A percentile compares a stretch with the other conserved stretches of the same genome.
Conservation (phyloP, 306 rosid genomes). For the Mimosa bimucronata region DNA sequence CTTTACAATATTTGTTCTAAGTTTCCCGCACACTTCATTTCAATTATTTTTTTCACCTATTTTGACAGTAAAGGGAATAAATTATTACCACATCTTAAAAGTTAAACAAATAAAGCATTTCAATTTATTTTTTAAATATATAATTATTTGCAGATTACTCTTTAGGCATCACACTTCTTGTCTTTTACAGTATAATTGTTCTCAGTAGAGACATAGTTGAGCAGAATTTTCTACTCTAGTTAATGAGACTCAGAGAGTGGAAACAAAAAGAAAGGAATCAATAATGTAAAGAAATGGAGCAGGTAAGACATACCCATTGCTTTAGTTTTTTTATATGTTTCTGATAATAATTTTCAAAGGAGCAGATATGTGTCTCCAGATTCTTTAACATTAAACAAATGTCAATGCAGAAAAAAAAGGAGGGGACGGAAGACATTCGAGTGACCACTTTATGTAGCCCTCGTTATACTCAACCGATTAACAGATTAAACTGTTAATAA, state of each 20-base stretch:
- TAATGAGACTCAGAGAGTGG: neutral
- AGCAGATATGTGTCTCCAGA: neutral
- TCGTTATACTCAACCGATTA: slow-evolving; percentile 7
- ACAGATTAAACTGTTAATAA: neutral
- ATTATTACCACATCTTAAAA: too few relatives aligned
- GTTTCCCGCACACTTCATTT: neutral
- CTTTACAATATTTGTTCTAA: neutral
- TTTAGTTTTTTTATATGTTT: neutral
- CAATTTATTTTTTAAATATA: neutral
- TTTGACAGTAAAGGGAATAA: neutral
- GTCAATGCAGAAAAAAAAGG: neutral
- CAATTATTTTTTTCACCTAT: neutral
- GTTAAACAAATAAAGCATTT: too few relatives aligned
- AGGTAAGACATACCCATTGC: slow-evolving; percentile 1
- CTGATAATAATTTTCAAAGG: neutral
- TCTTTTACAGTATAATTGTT: neutral
- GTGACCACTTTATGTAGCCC: neutral
- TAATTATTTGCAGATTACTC: neutral
- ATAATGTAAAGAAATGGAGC: neutral
- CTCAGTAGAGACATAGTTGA: neutral
- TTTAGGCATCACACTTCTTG: neutral
- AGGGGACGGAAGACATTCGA: neutral
- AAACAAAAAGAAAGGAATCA: slow-evolving; percentile 14
- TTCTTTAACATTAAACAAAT: neutral
- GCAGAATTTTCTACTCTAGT: neutral